Base-by-base conservation (phyloP, 768 basidiomycete species). In the Pleurotus ostreatus region DNA sequence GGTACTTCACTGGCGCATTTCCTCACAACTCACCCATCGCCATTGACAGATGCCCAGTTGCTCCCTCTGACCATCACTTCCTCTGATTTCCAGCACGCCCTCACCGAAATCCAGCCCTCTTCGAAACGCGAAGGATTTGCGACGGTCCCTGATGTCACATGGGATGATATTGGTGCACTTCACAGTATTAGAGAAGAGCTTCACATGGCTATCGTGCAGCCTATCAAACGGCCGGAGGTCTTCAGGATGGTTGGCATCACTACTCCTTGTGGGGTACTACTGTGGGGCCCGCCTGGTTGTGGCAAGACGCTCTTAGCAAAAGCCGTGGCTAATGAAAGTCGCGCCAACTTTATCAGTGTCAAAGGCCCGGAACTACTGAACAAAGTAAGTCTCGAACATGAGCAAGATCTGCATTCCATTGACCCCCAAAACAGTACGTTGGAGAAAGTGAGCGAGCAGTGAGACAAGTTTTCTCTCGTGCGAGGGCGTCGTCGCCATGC, bases 201-300 rank as follows among this genome's bases (percentile, higher is more conserved):
- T 40, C 93, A 95, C 63, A 97, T 98, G 94, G 91, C 94, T 12
- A 92, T 99, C 61, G 95, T 99, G 2, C 92, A 97, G 64, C 96
- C 97, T 5, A 94, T 98, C 61, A 79, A 83, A 48, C 76, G 91
- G 30, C 96, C 97, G 0, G 93, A 94, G 64, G 68, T 98, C 2
- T 99, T 99, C 71, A 83, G 73, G 46, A 81, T 81, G 8, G 89
- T 98, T 1, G 97, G 97, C 5, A 94, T 99, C 59, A 85, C 87
- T 26, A 91, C 92, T 0, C 85, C 93, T 0, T 94, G 93, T 65
- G 97, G 96, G 0, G 97, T 98, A 2, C 73, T 98, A 34, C 72
- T 98, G n/a, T 98, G 97, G 97, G 97, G 97, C 26, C 97, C 97
- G 22, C 96, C 97, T 0, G 97, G 97, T 8, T 98, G 96, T 66